A percentile compares a stretch with the other conserved stretches of the same genome.
Evolutionary conservation across 805 yeast genomes (phyloP).

Genomic region (Suhomyces canberraensis): DNA sequence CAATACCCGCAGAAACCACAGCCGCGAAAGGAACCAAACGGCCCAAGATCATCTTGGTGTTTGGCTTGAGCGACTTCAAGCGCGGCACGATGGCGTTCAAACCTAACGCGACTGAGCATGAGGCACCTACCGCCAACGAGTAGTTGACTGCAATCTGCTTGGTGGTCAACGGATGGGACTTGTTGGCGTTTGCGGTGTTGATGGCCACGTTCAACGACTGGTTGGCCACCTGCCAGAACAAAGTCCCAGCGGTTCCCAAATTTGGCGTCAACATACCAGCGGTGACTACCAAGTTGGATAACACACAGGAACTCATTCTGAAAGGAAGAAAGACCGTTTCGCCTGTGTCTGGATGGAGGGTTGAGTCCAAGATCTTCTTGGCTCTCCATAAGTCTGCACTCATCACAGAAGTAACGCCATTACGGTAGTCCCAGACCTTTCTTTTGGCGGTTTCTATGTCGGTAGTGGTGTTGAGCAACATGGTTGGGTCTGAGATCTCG

Average conservation of each 20-base stretch:
- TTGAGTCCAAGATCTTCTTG: slow-evolving; percentile 81
- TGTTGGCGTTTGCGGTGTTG: slow-evolving; percentile 93
- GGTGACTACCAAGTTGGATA: slow-evolving; percentile 90
- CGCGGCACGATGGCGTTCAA: slow-evolving; percentile 88
- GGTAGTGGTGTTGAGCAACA: slow-evolving; percentile 67
- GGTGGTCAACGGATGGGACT: slow-evolving; percentile 85
- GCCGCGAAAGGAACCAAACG: slow-evolving; percentile 98
- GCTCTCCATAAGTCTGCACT: slow-evolving; percentile 87
- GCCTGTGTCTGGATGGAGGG: slow-evolving; percentile 96
- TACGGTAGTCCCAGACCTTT: slow-evolving; percentile 66
- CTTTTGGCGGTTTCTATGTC: slow-evolving; percentile 65
- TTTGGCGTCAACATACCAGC: slow-evolving; percentile 98
- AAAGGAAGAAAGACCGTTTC: slow-evolving; percentile 90
- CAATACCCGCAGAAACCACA: slow-evolving; percentile 94
- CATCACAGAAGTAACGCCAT: slow-evolving; percentile 62
- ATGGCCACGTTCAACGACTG: slow-evolving; percentile 96
- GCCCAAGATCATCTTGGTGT: slow-evolving; percentile 66
- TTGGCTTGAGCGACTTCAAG: slow-evolving; percentile 64
- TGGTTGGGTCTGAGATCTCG: slow-evolving; percentile 87
- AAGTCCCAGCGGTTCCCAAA: slow-evolving; percentile 82
- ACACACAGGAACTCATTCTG: slow-evolving; percentile 94
- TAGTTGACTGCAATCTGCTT: slow-evolving; percentile 76
- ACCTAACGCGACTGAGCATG: slow-evolving; percentile 94
- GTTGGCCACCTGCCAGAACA: slow-evolving; percentile 97
- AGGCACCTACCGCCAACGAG: slow-evolving; percentile 85